Percentiles rank a stretch among this genome's conserved stretches.
phyloP scores from a whole-genome alignment of 331 rosid species.

The Stylosanthes scabra region DNA sequence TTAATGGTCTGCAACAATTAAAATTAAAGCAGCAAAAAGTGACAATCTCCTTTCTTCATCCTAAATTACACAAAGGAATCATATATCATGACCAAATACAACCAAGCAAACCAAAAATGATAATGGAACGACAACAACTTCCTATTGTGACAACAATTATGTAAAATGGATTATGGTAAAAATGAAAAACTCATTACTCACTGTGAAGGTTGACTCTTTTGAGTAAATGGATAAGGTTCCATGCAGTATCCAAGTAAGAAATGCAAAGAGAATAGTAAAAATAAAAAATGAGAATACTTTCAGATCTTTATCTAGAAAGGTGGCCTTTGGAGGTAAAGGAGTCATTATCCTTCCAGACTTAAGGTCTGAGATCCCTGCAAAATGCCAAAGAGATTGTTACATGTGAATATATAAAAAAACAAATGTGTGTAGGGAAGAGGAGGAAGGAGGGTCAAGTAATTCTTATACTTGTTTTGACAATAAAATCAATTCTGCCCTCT shows the following conservation, averaged over 20 bases:
- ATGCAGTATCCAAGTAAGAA: conserved; percentile 59
- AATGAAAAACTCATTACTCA: conserved; percentile 51
- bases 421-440: background rate
- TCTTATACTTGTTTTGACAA: conserved; percentile 32
- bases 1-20: too few relatives aligned
- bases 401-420: background rate
- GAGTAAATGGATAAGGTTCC: conserved; percentile 70
- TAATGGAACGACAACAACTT: conserved; percentile 8
- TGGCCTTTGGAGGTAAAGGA: conserved; percentile 83
- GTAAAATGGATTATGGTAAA: background rate
- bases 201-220: conserved; percentile 64
- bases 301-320: conserved; percentile 86
- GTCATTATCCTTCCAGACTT: conserved; percentile 88
- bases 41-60: conserved; percentile 79
- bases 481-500: conserved; percentile 63
- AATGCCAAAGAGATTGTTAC: conserved; percentile 34
- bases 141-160: conserved; percentile 10
- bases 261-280: conserved; percentile 44
- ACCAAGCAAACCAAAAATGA: conserved; percentile 23
- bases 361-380: conserved; percentile 77
- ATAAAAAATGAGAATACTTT: conserved; percentile 52
- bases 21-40: conserved; percentile 68
- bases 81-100: conserved; percentile 25
- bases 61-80: conserved; percentile 49
- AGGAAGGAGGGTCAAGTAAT: background rate